phyloP scores from a whole-genome alignment of 441 rosid species.

The Erodium moschatum region DNA sequence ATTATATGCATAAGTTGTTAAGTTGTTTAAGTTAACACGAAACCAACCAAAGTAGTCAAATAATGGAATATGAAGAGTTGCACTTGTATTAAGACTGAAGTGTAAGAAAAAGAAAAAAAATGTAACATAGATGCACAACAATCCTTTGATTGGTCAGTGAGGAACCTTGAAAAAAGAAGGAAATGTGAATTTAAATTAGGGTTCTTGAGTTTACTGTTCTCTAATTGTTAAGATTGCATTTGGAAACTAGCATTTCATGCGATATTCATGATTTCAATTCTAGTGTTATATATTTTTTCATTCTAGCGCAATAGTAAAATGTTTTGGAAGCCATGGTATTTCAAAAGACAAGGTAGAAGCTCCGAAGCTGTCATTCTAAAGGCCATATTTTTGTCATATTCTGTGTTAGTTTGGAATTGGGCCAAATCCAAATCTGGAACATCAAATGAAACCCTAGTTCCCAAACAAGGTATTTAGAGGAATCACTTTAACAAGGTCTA shows the following conservation, averaged over 20 bases:
- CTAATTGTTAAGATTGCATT: not conserved
- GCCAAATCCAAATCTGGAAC: slow-evolving; percentile 1
- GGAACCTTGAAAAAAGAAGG: not conserved
- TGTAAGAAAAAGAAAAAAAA: not conserved
- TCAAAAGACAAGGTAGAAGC: not conserved
- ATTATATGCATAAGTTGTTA: not conserved
- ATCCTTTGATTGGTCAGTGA: not conserved
- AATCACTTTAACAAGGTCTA: not conserved
- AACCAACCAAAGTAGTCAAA: not conserved
- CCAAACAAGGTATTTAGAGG: not conserved
- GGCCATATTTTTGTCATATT: not conserved
- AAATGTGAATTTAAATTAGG: not conserved
- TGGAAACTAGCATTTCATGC: not conserved
- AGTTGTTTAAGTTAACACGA: not conserved
- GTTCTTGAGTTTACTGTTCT: not conserved
- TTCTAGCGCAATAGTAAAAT: too few relatives aligned
- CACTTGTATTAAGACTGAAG: not conserved
- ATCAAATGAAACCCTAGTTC: not conserved
- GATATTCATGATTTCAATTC: not conserved
- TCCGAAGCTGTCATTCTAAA: not conserved
- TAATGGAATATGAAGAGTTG: not conserved
- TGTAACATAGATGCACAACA: not conserved
- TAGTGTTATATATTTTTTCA: not conserved
- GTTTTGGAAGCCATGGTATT: not conserved
- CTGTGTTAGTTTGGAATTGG: not conserved